Percentiles rank a stretch among this genome's conserved stretches.
phyloP scores from a whole-genome alignment of 495 filamentous ascomycete species.

The Terfezia boudieri region DNA sequence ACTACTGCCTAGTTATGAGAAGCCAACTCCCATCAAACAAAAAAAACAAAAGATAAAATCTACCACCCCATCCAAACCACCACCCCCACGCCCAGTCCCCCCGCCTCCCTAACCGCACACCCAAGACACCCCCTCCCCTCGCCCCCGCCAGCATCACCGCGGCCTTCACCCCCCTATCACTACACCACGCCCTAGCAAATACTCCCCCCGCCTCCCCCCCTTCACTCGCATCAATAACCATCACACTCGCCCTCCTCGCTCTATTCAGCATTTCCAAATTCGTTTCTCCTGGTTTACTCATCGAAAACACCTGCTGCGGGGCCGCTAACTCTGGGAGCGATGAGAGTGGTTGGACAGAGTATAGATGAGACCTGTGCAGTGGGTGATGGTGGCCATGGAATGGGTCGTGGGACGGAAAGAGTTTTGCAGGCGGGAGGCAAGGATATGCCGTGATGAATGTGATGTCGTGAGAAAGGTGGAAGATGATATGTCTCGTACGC shows the following conservation, averaged over 20 bases:
- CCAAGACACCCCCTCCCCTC: background rate
- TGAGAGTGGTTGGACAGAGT: background rate
- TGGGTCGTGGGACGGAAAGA: background rate
- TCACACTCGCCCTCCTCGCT: background rate
- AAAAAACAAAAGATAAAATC: background rate
- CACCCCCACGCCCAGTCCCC: background rate
- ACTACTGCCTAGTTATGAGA: no score
- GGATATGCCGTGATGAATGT: background rate
- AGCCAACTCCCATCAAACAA: no score
- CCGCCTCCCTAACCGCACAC: background rate
- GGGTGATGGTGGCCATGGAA: background rate
- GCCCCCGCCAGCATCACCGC: background rate
- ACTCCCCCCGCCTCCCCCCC: background rate
- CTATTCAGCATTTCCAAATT: background rate
- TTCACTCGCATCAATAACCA: background rate
- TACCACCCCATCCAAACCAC: background rate
- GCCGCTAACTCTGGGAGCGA: background rate
- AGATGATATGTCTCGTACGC: background rate
- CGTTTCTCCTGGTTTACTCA: background rate
- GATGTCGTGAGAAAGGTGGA: background rate
- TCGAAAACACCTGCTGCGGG: background rate
- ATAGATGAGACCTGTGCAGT: background rate
- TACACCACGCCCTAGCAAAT: background rate
- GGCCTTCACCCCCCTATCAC: background rate
- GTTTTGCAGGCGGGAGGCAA: background rate